Evolutionary conservation across 1,284 basidiomycete species (phyloP).

Genomic region (Ceratobasidium papillatum): DNA sequence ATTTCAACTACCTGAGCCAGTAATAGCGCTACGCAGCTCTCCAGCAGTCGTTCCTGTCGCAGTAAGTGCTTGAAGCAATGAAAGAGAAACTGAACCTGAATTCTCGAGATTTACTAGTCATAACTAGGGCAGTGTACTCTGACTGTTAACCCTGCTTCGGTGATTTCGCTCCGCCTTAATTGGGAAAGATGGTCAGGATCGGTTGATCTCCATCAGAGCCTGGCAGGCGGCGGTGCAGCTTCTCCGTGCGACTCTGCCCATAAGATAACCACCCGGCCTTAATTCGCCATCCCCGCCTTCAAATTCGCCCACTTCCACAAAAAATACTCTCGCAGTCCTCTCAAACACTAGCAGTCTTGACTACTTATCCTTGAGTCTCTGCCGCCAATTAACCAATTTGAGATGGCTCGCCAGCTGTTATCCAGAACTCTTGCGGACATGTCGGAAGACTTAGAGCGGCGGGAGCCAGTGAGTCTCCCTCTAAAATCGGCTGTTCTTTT

Average conservation of each 20-base stretch:
- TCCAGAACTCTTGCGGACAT: neutral
- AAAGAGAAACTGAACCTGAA: slow-evolving; percentile 5
- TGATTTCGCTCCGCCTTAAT: neutral
- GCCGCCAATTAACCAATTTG: neutral
- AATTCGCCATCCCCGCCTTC: neutral
- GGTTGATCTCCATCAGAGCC: neutral
- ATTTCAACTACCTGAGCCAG: neutral
- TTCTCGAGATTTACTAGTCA: neutral
- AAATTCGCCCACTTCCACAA: neutral
- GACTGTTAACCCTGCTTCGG: neutral
- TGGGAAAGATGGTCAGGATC: neutral
- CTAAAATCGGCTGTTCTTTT: neutral
- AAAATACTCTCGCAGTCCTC: neutral
- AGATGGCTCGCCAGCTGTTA: neutral
- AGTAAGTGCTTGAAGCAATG: neutral
- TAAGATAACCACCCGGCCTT: neutral
- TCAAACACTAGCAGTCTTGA: neutral
- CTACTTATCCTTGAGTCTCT: neutral
- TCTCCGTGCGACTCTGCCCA: neutral
- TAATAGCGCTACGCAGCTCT: neutral
- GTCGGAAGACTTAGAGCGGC: neutral
- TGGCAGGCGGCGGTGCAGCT: neutral
- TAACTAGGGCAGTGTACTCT: neutral
- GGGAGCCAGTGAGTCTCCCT: neutral
- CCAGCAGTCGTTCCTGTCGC: neutral